These are phyloP conservation scores for Fusarium verticillioides DNA, from an alignment of 2,329 filamentous ascomycete species.

Conservation along the genomic window DNA sequence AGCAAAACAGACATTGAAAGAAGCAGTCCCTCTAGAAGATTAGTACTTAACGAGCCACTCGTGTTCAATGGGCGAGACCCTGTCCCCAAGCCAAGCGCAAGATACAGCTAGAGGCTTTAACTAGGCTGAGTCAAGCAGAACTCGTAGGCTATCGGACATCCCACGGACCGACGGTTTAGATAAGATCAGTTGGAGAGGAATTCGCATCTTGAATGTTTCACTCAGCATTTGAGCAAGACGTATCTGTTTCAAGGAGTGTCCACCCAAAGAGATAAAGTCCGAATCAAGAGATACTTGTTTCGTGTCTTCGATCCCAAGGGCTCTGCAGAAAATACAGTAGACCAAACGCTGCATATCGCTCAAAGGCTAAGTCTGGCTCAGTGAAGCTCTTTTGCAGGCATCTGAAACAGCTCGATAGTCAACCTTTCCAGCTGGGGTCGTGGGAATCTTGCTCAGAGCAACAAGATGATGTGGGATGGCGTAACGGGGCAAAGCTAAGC, in stretches of 20 bases:
- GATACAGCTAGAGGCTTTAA: background rate
- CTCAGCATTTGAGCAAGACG: background rate
- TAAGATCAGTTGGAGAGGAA: background rate
- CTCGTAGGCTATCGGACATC: background rate
- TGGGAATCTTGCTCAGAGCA: background rate
- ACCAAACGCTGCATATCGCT: background rate
- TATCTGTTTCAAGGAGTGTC: background rate
- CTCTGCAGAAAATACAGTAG: background rate
- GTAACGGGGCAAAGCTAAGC: background rate
- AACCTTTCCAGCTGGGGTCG: background rate
- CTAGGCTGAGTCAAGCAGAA: background rate
- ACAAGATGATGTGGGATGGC: background rate
- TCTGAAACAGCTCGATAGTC: background rate
- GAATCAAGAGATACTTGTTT: background rate
- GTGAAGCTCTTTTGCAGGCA: background rate
- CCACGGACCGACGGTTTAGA: background rate
- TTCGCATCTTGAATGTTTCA: background rate
- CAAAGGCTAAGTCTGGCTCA: background rate
- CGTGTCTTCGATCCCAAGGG: background rate
- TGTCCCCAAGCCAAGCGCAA: background rate
- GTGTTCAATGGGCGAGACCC: background rate
- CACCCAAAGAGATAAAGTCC: background rate
- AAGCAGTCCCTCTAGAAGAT: background rate
- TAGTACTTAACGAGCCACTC: background rate
- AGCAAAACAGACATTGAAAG: background rate